phyloP scores from a whole-genome alignment of 805 yeast genomes.

The Vanderwaltozyma verrucispora region DNA sequence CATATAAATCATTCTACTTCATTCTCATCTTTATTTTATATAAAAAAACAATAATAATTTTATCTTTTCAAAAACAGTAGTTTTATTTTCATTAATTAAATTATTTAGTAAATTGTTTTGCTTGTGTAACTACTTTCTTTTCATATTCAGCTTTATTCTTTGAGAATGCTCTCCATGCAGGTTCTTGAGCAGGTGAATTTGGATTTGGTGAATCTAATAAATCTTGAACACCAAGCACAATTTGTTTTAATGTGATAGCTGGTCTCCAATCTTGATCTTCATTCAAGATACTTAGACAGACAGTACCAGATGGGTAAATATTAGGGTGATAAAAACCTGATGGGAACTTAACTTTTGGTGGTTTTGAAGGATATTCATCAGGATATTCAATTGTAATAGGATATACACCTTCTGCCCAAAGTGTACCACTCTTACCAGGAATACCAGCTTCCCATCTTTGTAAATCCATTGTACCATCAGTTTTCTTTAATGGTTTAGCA shows the following conservation, averaged over 20 bases:
- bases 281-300: conserved; percentile 84
- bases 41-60: no score
- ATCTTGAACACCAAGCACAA: conserved; percentile 87
- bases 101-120: conserved; percentile 50
- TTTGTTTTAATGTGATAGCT: conserved; percentile 82
- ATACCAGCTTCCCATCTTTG: conserved; percentile 91
- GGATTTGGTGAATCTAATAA: conserved; percentile 85
- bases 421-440: conserved; percentile 81
- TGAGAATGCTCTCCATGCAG: conserved; percentile 83
- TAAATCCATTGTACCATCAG: conserved; percentile 77
- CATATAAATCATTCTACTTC: not conserved
- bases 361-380: conserved; percentile 90
- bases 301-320: conserved; percentile 94
- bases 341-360: conserved; percentile 89
- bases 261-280: conserved; percentile 99
- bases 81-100: no score
- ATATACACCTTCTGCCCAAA: conserved; percentile 86
- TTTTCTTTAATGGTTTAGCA: conserved; percentile 77
- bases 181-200: conserved; percentile 94
- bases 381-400: conserved; percentile 79
- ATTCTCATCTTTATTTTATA: no score
- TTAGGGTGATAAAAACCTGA: conserved; percentile 92
- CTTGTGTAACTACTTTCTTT: conserved; percentile 71
- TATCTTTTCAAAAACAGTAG: no score
- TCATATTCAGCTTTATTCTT: conserved; percentile 62